Evolutionary conservation across 345 rosid species (phyloP), one percentile per base, ranked within the genome.

Genomic region (Mercurialis annua): DNA sequence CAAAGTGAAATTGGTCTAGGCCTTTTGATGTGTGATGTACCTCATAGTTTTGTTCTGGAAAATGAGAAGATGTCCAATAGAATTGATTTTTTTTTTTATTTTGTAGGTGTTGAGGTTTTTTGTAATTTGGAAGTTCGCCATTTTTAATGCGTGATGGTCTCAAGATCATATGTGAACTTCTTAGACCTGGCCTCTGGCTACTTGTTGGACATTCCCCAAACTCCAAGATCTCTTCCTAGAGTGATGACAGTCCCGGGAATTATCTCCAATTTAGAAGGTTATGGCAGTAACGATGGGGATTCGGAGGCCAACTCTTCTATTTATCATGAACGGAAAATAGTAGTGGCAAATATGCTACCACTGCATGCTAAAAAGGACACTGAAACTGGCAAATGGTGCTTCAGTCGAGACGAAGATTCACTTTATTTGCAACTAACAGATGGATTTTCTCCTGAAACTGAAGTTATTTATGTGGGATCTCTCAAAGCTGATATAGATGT

Each of bases 211-310:
- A 71, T 86, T 70, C 85, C 89, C 71, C 89, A 79, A 36, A 80
- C 86, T 64, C 87, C 88, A 12, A 81, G 78, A 71, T 58, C 82
- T 78, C 84, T 87, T 75, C 92, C 92, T 20, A 83, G 86, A 71
- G 87, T 89, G 74, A 83, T 87, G 80, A 87, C 86, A 52, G 82
- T 84, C 62, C 86, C 92, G 21, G 96, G 92, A 70, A 85, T 89
- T 33, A 72, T 89, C 53, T 83, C 96, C 31, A 87, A 89, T 60
- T 36, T 77, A 36, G 96, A 86, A 66, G 83, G 77, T 58, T 62
- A 68, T 78, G 75, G 62, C 58, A 57, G 71, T 51, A 76, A 63
- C 66, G 89, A 83, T 65, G 86, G 71, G 12, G 87, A 82, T 65
- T 83, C 90, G 42, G 96, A 85, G 62, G 76, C 66, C 46, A 59